Conservation (phyloP, 78 protist species). For the Guillardia theta region DNA sequence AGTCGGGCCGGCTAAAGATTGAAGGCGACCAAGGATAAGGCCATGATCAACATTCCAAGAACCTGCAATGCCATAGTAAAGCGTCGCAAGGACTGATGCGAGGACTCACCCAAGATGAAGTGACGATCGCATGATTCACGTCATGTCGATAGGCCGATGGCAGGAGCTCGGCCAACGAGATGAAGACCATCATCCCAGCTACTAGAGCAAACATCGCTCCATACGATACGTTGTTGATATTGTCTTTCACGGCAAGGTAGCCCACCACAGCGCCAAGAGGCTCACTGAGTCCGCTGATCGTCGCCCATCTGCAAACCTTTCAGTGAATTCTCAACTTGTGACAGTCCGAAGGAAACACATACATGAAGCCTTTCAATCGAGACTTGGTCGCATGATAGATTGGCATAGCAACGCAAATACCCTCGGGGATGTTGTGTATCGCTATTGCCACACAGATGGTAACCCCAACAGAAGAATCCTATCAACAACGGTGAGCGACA, state of each 20-base stretch:
- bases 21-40: neutral
- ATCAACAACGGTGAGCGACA: too few species aligned
- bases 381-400: conserved; percentile 71
- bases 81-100: neutral
- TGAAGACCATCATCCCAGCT: conserved; percentile 76
- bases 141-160: conserved; percentile 64
- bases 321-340: too few species aligned
- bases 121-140: neutral
- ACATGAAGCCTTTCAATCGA: too few species aligned
- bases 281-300: conserved; percentile 60
- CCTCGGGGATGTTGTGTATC: conserved; percentile 76
- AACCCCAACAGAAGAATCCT: conserved; percentile 52
- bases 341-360: too few species aligned
- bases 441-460: conserved; percentile 64
- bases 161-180: conserved; percentile 61
- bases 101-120: neutral
- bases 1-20: neutral
- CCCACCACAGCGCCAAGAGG: conserved; percentile 65
- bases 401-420: conserved; percentile 69
- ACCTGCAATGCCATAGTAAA: neutral
- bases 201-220: conserved; percentile 58
- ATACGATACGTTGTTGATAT: neutral
- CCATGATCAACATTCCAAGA: neutral
- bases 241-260: neutral
- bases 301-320: conserved; percentile 53